Evolutionary conservation across 208 protist genomes (phyloP), one percentile per base, ranked within the genome.

Genomic region (Kentomonas sorsogonicus): DNA sequence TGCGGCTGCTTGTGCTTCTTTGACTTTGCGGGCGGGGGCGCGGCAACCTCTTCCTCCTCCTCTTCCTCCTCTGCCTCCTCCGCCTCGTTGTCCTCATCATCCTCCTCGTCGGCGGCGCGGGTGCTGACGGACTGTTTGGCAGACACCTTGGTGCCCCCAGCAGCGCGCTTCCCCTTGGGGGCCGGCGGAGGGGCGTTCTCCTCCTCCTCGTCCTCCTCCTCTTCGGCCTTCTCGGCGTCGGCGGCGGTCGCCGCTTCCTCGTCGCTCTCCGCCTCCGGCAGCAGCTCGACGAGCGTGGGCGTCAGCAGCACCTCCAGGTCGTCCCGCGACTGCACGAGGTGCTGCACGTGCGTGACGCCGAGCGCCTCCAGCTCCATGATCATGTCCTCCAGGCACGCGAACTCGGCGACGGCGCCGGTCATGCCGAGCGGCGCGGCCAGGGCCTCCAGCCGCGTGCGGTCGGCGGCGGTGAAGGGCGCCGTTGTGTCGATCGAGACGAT

Each of bases 291-390:
- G 36, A 93, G 74, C 20, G 86, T 93, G 10, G 86, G 82, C 3
- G 86, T 93, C 36, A 93, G 65, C 45, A 88, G 64, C 15, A 79
- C 81, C 63, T 93, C 81, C 45, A 93, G 58, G 40, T 93, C 86
- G 9, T 93, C 81, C 55, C 79, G 72, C 63, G 75, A 77, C 58
- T 79, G 78, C 50, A 89, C 54, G 11, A 93, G 71, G 61, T 93
- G 86, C 46, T 81, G 77, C 23, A 93, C 82, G 15, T 74, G 78
- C 16, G 80, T 77, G 34, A 62, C 67, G 0, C 62, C 61, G 39
- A 65, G 54, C 20, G 78, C 68, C 25, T 86, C 82, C 38, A 93
- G 72, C 33, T 69, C 74, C 16, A 77, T 72, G 22, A 93, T 68
- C 20, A 93, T 43, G 61, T 89, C 82, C 44, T 87, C 78, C 7